These are phyloP conservation scores for Chenopodium album DNA, from an alignment of 148 eudicot genomes.

Conservation along the genomic window DNA sequence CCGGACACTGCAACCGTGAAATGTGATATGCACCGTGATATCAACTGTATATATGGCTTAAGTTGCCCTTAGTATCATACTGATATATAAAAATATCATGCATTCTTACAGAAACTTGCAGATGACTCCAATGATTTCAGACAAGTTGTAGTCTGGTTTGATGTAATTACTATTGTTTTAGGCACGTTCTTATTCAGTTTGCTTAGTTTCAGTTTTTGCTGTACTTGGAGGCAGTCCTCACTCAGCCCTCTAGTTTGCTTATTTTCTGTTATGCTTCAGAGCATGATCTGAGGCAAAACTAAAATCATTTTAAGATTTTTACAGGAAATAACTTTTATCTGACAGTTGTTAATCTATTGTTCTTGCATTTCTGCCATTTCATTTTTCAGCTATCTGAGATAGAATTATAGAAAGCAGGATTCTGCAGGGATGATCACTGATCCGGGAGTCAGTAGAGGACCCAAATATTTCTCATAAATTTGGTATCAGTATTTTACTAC, in stretches of 20 bases:
- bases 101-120: too few relatives aligned
- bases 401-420: neutral
- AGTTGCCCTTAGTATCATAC: too few relatives aligned
- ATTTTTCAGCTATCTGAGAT: neutral
- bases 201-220: neutral
- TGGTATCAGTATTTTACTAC: too few relatives aligned
- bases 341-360: neutral
- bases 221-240: neutral
- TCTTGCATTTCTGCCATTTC: neutral
- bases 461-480: too few relatives aligned
- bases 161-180: neutral
- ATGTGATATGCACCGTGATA: too few relatives aligned
- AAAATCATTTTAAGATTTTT: too few relatives aligned
- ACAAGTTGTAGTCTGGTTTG: neutral
- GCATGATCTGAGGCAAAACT: too few relatives aligned
- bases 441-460: too few relatives aligned
- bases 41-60: too few relatives aligned
- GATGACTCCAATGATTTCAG: neutral
- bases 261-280: too few relatives aligned
- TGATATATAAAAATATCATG: neutral
- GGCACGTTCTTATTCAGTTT: neutral
- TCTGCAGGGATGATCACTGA: neutral
- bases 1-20: too few relatives aligned
- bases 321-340: too few relatives aligned
- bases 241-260: neutral